These are phyloP conservation scores for Centella asiatica DNA, from an alignment of 129 eudicot genomes.

Conservation along the genomic window DNA sequence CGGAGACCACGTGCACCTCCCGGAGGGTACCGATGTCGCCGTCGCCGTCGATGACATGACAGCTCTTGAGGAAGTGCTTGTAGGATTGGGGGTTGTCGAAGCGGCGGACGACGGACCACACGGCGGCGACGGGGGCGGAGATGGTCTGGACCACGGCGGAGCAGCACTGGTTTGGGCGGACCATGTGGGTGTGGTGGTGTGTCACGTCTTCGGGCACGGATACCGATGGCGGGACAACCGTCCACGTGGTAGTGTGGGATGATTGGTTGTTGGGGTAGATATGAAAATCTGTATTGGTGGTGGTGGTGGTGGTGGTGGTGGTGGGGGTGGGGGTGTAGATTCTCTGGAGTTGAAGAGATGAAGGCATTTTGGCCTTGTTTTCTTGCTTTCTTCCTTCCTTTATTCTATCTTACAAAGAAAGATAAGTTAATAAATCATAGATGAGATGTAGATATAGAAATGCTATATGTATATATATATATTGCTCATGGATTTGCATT, in stretches of 20 bases:
- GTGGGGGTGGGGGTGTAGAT: constrained; percentile 25
- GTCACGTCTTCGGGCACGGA: constrained; percentile 37
- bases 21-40: constrained; percentile 72
- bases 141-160: constrained; percentile 60
- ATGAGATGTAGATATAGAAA: neutral
- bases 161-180: constrained; percentile 57
- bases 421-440: neutral
- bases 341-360: constrained; percentile 55
- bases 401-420: neutral
- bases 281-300: constrained; percentile 15
- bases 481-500: neutral
- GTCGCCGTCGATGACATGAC: constrained; percentile 63
- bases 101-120: constrained; percentile 75
- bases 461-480: neutral
- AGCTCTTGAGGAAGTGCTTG: constrained; percentile 73
- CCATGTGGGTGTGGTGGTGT: constrained; percentile 65
- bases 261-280: constrained; percentile 31
- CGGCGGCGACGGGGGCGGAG: constrained; percentile 48
- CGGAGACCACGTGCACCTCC: constrained; percentile 72
- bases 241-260: constrained; percentile 27
- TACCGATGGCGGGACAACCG: constrained; percentile 30
- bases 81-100: constrained; percentile 81
- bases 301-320: constrained; percentile 20
- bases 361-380: constrained; percentile 29
- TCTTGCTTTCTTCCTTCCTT: neutral